phyloP scores from a whole-genome alignment of 208 protist genomes.

The Porcisia deanei region DNA sequence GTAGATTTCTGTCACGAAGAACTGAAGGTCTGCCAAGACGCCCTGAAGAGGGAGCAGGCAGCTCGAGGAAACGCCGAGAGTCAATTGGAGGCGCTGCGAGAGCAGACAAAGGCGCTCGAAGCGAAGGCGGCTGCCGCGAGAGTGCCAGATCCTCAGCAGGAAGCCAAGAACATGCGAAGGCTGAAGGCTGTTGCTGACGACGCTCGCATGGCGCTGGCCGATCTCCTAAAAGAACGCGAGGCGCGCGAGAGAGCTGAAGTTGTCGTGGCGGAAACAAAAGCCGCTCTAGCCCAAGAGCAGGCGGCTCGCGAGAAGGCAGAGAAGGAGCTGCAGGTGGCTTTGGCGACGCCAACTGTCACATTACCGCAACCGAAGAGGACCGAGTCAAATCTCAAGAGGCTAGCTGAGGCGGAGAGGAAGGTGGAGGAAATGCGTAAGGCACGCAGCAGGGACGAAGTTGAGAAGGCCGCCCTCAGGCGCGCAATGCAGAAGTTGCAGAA shows the following conservation, averaged over 20 bases:
- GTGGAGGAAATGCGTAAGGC: slow-evolving; percentile 31
- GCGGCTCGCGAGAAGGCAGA: slow-evolving; percentile 41
- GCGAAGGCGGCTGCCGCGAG: slow-evolving; percentile 1
- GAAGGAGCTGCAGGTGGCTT: slow-evolving; percentile 21
- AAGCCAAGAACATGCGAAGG: slow-evolving; percentile 21
- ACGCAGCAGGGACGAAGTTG: slow-evolving; percentile 30
- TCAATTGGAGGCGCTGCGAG: slow-evolving; percentile 15
- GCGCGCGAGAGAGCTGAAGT: slow-evolving; percentile 28
- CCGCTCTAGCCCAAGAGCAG: slow-evolving; percentile 30
- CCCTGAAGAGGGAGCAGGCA: slow-evolving; percentile 20
- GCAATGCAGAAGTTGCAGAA: slow-evolving; percentile 28
- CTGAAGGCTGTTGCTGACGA: slow-evolving; percentile 33
- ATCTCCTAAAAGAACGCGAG: slow-evolving; percentile 40
- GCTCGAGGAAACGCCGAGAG: slow-evolving; percentile 17
- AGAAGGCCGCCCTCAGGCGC: slow-evolving; percentile 31
- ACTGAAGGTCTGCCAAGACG: slow-evolving; percentile 9
- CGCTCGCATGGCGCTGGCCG: slow-evolving; percentile 25
- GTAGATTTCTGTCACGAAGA: slow-evolving; percentile 12
- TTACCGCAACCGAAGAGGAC: slow-evolving; percentile 14
- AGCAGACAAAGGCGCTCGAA: slow-evolving; percentile 16
- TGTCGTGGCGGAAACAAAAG: slow-evolving; percentile 9
- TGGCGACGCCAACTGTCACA: background rate
- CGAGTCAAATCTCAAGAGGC: slow-evolving; percentile 23
- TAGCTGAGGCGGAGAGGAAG: slow-evolving; percentile 31
- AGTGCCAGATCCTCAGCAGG: slow-evolving; percentile 3